Evolutionary conservation across 2,329 filamentous ascomycete genomes (phyloP).

Genomic region (Neoascochyta sp.): DNA sequence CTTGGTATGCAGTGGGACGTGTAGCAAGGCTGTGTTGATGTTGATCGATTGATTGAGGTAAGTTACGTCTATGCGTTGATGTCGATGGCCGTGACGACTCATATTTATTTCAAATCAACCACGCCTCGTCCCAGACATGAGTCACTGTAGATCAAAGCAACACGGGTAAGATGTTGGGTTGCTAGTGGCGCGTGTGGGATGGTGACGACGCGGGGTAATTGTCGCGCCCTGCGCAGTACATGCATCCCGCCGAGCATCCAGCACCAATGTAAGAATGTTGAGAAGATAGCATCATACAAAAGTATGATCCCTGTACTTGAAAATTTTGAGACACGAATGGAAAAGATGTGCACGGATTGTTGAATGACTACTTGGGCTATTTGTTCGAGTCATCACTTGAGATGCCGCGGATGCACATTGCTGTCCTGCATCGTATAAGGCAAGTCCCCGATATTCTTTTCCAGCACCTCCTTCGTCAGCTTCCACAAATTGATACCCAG

Average conservation of each 20-base stretch:
- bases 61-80: too few species aligned
- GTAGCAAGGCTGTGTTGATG: too few species aligned
- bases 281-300: constrained; percentile 3
- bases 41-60: too few species aligned
- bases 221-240: constrained; percentile 14
- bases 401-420: constrained; percentile 1
- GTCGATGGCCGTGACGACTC: too few species aligned
- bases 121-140: too few species aligned
- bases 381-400: background rate
- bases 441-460: constrained; percentile 39
- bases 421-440: constrained; percentile 26
- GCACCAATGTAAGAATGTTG: constrained; percentile 1
- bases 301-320: background rate
- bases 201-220: constrained; percentile 11
- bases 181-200: too few species aligned
- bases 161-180: too few species aligned
- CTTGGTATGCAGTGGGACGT: too few species aligned
- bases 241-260: background rate
- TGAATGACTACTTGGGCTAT: too few species aligned
- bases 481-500: constrained; percentile 47
- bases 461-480: constrained; percentile 45
- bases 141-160: too few species aligned
- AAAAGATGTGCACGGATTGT: too few species aligned
- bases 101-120: too few species aligned
- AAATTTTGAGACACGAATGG: background rate